Conservation (phyloP, 306 rosid genomes). For the Dryas drummondii region DNA sequence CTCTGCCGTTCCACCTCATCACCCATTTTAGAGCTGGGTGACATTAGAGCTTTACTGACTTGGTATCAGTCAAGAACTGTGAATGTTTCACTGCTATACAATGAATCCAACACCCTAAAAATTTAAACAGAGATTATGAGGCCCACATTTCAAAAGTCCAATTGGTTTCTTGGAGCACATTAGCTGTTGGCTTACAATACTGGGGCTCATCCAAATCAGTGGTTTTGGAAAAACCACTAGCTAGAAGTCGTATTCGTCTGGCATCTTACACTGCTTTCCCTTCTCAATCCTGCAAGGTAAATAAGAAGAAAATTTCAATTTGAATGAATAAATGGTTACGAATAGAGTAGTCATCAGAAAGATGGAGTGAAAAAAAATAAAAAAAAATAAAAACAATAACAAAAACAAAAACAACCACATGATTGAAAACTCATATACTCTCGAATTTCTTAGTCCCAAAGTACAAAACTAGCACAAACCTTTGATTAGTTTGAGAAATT, state of each 20-base stretch:
- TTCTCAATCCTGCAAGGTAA: conserved; percentile 14
- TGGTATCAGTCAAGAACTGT: not conserved
- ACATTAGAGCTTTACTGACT: conserved; percentile 5
- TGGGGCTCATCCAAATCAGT: not conserved
- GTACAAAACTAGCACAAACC: not conserved
- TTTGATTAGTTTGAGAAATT: not conserved
- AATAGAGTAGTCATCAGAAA: conserved; percentile 2
- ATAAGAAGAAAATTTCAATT: conserved; percentile 16
- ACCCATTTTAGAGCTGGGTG: conserved; percentile 12
- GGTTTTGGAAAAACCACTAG: not conserved
- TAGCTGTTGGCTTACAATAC: not conserved
- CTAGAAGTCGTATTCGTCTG: not conserved
- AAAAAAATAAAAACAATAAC: not conserved
- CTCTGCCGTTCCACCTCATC: conserved; percentile 10
- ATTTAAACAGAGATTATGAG: not conserved
- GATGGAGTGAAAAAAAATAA: not conserved
- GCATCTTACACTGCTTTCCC: conserved; percentile 5
- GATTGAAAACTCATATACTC: not conserved
- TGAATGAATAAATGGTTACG: conserved; percentile 8
- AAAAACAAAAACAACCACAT: not conserved
- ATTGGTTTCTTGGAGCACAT: not conserved
- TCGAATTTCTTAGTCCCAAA: not conserved
- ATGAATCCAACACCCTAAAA: conserved; percentile 2
- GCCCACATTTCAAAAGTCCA: not conserved
- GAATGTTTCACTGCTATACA: not conserved